Percentiles rank a stretch among this genome's conserved stretches.
phyloP scores from a whole-genome alignment of 768 basidiomycete species.

The Kwoniella sp. region DNA sequence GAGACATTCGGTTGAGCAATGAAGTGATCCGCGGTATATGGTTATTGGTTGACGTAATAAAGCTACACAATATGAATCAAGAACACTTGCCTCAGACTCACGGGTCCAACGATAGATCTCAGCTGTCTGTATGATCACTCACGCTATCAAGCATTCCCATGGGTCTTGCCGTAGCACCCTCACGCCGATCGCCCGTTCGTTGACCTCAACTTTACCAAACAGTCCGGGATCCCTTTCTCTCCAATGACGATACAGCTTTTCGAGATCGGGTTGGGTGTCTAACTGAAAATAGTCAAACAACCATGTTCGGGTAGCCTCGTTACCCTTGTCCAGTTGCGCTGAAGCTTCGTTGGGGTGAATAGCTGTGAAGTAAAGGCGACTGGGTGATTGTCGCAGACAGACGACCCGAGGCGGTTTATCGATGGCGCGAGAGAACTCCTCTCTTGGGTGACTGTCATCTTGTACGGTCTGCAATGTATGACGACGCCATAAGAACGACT shows the following conservation, averaged over 20 bases:
- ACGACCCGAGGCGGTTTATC: conserved; percentile 49
- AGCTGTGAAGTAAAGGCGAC: conserved; percentile 45
- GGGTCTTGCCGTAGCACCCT: conserved; percentile 88
- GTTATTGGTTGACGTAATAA: conserved; percentile 97
- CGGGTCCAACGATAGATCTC: too few species aligned
- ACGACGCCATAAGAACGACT: conserved; percentile 54
- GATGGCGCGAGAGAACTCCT: conserved; percentile 54
- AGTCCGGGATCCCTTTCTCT: conserved; percentile 66
- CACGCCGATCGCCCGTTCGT: conserved; percentile 72
- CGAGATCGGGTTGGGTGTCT: conserved; percentile 65
- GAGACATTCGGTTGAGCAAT: conserved; percentile 83
- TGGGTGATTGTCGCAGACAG: conserved; percentile 48
- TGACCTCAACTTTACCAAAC: conserved; percentile 64
- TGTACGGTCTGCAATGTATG: conserved; percentile 16
- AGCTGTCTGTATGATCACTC: conserved; percentile 57
- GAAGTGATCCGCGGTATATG: conserved; percentile 92
- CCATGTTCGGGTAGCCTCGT: conserved; percentile 50
- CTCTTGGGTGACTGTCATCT: conserved; percentile 16
- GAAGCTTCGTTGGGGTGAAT: conserved; percentile 26
- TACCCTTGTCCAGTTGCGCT: conserved; percentile 7
- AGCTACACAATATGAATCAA: conserved; percentile 60
- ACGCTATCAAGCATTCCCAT: conserved; percentile 95
- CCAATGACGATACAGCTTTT: conserved; percentile 75
- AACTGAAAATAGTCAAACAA: conserved; percentile 88
- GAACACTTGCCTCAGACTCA: too few species aligned